phyloP scores from a whole-genome alignment of 192 early-diverging fungal genomes.

The Thamnidium elegans region DNA sequence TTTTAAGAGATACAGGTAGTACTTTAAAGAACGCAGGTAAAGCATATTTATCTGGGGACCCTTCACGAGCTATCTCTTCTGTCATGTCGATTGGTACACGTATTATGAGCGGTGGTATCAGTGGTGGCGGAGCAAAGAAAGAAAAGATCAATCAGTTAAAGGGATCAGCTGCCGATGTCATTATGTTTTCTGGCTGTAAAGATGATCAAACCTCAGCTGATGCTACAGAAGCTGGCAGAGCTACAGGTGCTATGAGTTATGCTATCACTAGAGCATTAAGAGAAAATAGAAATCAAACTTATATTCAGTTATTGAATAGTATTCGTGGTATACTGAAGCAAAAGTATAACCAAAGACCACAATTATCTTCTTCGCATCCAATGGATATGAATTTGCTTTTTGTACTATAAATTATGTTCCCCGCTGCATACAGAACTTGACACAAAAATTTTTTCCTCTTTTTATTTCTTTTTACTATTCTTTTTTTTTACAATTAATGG shows the following conservation, averaged over 20 bases:
- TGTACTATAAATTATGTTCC: slow-evolving; percentile 5
- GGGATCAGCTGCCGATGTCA: slow-evolving; percentile 59
- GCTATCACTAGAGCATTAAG: slow-evolving; percentile 63
- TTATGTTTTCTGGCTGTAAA: slow-evolving; percentile 81
- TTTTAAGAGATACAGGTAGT: slow-evolving; percentile 41
- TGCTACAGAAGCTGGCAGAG: slow-evolving; percentile 54
- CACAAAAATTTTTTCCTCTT: neutral
- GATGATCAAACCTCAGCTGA: slow-evolving; percentile 85
- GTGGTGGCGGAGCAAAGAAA: neutral
- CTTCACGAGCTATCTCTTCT: slow-evolving; percentile 33
- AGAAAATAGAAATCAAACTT: slow-evolving; percentile 58
- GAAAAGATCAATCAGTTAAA: slow-evolving; percentile 34
- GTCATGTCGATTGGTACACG: slow-evolving; percentile 42
- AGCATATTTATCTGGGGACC: slow-evolving; percentile 46
- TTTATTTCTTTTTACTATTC: neutral
- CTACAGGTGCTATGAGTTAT: slow-evolving; percentile 75
- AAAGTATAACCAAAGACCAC: slow-evolving; percentile 76
- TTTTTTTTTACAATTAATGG: slow-evolving; percentile 13
- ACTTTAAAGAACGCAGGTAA: slow-evolving; percentile 42
- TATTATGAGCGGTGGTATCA: slow-evolving; percentile 35
- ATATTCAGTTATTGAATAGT: slow-evolving; percentile 65
- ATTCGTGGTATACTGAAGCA: slow-evolving; percentile 60
- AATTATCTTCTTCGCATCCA: slow-evolving; percentile 62
- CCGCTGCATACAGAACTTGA: neutral
- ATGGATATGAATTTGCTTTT: slow-evolving; percentile 46